These are phyloP conservation scores for Dioszegia aurantiaca DNA, from an alignment of 768 basidiomycete species.

Conservation along the genomic window DNA sequence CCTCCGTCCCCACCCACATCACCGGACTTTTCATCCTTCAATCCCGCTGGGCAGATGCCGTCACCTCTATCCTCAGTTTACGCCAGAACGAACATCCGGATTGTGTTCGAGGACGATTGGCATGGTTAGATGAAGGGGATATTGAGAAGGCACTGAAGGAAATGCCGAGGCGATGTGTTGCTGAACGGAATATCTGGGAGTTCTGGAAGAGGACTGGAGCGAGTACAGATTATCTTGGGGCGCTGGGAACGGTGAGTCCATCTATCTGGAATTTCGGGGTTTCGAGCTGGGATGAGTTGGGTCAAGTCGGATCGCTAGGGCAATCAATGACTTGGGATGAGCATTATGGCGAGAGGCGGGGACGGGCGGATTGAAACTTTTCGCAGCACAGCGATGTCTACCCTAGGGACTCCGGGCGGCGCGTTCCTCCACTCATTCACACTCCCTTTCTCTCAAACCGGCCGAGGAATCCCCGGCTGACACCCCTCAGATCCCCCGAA, in stretches of 20 bases:
- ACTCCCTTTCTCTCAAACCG: too few relatives aligned
- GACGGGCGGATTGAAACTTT: too few relatives aligned
- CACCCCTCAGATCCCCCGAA: slow-evolving; percentile 75
- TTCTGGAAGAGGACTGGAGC: slow-evolving; percentile 72
- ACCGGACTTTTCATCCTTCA: slow-evolving; percentile 86
- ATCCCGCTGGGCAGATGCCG: slow-evolving; percentile 84
- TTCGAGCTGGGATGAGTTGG: too few relatives aligned
- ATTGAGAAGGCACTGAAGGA: slow-evolving; percentile 74
- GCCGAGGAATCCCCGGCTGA: too few relatives aligned
- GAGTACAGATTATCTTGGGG: slow-evolving; percentile 71
- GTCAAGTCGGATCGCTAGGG: too few relatives aligned
- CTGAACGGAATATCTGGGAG: slow-evolving; percentile 87
- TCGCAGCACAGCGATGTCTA: too few relatives aligned
- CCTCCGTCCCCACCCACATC: slow-evolving; percentile 88
- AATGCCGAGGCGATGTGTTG: slow-evolving; percentile 88
- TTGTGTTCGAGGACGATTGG: slow-evolving; percentile 74
- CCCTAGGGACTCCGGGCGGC: too few relatives aligned
- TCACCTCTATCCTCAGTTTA: slow-evolving; percentile 73
- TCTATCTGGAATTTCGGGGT: not conserved
- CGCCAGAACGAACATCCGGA: slow-evolving; percentile 92
- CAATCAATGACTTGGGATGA: too few relatives aligned
- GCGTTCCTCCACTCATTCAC: too few relatives aligned
- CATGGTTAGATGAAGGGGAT: slow-evolving; percentile 82
- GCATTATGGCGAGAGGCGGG: too few relatives aligned
- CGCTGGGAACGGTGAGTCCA: slow-evolving; percentile 68